These are phyloP conservation scores for Aspergillus jensenii DNA, from an alignment of 2,329 filamentous ascomycete genomes.

Conservation along the genomic window DNA sequence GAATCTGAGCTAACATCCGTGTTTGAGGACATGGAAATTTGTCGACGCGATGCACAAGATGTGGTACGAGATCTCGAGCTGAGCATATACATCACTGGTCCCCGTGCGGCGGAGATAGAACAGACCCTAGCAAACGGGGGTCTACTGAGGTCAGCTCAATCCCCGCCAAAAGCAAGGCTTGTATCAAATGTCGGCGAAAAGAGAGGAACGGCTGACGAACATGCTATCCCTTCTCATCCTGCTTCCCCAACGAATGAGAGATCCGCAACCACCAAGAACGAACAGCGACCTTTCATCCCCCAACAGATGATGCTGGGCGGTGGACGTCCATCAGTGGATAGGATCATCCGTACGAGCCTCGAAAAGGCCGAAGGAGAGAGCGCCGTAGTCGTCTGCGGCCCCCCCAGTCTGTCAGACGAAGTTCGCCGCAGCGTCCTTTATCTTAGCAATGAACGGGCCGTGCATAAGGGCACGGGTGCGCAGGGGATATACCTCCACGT, in stretches of 20 bases:
- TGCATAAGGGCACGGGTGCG: constrained; percentile 66
- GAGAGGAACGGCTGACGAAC: too few relatives aligned
- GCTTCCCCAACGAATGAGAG: not conserved
- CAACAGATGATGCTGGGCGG: constrained; percentile 35
- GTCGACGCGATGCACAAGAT: constrained; percentile 29
- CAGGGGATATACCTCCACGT: constrained; percentile 63
- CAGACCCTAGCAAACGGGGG: too few relatives aligned
- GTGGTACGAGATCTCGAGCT: constrained; percentile 18
- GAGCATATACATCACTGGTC: too few relatives aligned
- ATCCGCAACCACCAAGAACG: not conserved
- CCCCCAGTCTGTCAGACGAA: constrained; percentile 54
- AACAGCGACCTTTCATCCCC: not conserved
- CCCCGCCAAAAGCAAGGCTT: too few relatives aligned
- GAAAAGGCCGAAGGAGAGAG: constrained; percentile 63
- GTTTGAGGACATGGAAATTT: constrained; percentile 42
- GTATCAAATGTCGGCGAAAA: too few relatives aligned
- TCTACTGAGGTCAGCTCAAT: too few relatives aligned
- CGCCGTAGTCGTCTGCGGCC: constrained; percentile 63
- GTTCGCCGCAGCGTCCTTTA: constrained; percentile 56
- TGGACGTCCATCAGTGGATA: constrained; percentile 53
- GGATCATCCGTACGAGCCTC: constrained; percentile 55
- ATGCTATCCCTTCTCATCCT: too few relatives aligned
- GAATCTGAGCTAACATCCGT: constrained; percentile 49
- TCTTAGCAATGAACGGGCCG: constrained; percentile 64
- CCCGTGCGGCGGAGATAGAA: too few relatives aligned